These are phyloP conservation scores for Teunomyces lycoperdinae DNA, from an alignment of 805 yeast species.

Conservation along the genomic window DNA sequence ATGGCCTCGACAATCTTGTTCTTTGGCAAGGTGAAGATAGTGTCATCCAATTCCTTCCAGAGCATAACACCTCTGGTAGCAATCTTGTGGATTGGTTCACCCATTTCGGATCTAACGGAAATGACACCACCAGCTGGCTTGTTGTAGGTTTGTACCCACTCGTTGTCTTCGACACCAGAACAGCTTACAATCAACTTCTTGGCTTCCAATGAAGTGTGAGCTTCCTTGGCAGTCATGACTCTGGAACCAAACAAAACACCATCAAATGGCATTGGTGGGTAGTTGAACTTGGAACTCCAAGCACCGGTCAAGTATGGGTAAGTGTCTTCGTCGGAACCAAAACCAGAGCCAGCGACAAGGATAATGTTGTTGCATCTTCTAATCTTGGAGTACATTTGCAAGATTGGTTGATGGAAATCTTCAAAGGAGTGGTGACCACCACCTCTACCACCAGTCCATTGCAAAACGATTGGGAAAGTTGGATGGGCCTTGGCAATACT, in stretches of 20 bases:
- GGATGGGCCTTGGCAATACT: constrained; percentile 95
- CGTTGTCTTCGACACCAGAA: constrained; percentile 80
- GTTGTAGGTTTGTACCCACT: constrained; percentile 95
- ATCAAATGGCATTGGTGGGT: constrained; percentile 99
- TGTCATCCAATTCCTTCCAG: constrained; percentile 97
- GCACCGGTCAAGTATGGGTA: constrained; percentile 97
- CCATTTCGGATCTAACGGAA: constrained; percentile 98
- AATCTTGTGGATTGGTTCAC: constrained; percentile 98
- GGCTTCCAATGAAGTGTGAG: constrained; percentile 89
- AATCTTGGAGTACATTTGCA: constrained; percentile 93
- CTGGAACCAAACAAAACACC: constrained; percentile 96
- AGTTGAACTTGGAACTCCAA: constrained; percentile 85
- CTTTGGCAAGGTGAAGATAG: constrained; percentile 88
- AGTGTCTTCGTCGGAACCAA: constrained; percentile 95
- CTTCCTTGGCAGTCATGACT: constrained; percentile 97
- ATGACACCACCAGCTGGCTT: constrained; percentile 95
- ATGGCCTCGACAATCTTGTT: constrained; percentile 79
- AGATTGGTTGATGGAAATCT: constrained; percentile 97
- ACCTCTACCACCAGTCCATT: constrained; percentile 99
- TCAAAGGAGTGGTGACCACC: constrained; percentile 99
- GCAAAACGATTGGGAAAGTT: constrained; percentile 91
- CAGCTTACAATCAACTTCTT: constrained; percentile 88
- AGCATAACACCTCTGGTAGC: constrained; percentile 97
- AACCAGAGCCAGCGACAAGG: constrained; percentile 96
- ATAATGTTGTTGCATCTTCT: constrained; percentile 89